A percentile compares a stretch with the other conserved stretches of the same genome.
Conservation (phyloP, 441 rosid species). For the Syzygium syzygioides region DNA sequence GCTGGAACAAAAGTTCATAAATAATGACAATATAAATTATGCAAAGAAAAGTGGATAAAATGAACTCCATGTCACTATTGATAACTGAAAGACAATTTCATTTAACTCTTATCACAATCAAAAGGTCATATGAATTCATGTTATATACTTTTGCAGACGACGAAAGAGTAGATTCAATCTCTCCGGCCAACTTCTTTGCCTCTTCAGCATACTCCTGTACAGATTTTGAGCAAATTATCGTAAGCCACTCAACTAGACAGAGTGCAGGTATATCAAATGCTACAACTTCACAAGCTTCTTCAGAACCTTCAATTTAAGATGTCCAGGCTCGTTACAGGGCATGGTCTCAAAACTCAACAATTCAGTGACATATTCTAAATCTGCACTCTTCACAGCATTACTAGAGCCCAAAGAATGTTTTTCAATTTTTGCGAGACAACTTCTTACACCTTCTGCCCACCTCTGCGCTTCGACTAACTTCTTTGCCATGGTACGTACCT, state of each 20-base stretch:
- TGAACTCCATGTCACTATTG: background rate
- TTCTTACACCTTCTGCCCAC: slow-evolving; percentile 73
- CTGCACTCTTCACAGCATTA: slow-evolving; percentile 38
- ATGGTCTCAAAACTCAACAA: slow-evolving; percentile 50
- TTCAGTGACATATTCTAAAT: slow-evolving; percentile 35
- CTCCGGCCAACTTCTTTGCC: slow-evolving; percentile 53
- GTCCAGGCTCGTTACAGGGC: slow-evolving; percentile 65
- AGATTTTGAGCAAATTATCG: slow-evolving; percentile 5
- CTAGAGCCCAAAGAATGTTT: slow-evolving; percentile 27
- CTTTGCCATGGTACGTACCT: slow-evolving; percentile 71
- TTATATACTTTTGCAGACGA: slow-evolving; percentile 42
- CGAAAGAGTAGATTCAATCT: slow-evolving; percentile 49
- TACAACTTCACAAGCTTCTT: slow-evolving; percentile 4
- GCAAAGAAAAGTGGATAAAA: background rate
- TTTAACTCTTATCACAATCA: background rate
- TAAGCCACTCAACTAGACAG: background rate
- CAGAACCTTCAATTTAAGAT: slow-evolving; percentile 70
- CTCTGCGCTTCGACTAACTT: slow-evolving; percentile 45
- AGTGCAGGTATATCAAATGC: slow-evolving; percentile 5
- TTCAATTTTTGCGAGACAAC: slow-evolving; percentile 49
- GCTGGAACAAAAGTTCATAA: slow-evolving; percentile 27
- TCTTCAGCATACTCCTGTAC: slow-evolving; percentile 59
- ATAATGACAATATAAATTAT: slow-evolving; percentile 1
- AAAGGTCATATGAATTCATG: background rate
- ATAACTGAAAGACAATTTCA: background rate